A percentile compares a stretch with the other conserved stretches of the same genome.
These are phyloP conservation scores for Cymbidium sinense DNA, from an alignment of 106 monocot species.

Conservation along the genomic window DNA sequence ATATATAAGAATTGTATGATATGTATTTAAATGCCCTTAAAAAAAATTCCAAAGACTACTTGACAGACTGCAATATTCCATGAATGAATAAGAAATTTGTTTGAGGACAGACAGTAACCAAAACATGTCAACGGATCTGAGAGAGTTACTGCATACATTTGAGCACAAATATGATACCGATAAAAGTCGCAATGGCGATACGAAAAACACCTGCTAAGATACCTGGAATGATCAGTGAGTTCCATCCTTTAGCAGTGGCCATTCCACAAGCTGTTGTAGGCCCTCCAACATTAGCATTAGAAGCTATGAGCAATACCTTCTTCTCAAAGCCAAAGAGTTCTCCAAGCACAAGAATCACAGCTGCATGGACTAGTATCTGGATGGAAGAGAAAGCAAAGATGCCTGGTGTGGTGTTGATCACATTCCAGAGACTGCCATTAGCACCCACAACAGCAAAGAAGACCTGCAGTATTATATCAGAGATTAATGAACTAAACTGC, in stretches of 20 bases:
- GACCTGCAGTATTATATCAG: constrained; percentile 32
- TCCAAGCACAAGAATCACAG: constrained; percentile 54
- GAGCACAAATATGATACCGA: constrained; percentile 59
- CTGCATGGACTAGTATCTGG: constrained; percentile 61
- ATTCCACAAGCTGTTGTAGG: constrained; percentile 92
- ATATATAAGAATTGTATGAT: too few species aligned
- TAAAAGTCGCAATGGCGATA: constrained; percentile 75
- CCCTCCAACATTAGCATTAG: constrained; percentile 86
- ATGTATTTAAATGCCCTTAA: too few species aligned
- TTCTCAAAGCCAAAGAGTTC: constrained; percentile 52
- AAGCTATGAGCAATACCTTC: constrained; percentile 66
- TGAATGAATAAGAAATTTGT: too few species aligned
- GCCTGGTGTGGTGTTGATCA: constrained; percentile 63
- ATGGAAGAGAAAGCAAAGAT: constrained; percentile 63
- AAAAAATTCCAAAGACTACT: too few species aligned
- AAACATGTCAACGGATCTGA: background rate
- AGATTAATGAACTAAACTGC: background rate
- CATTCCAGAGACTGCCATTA: constrained; percentile 73
- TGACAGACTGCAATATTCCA: too few species aligned
- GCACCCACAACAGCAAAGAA: constrained; percentile 89
- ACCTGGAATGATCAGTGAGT: constrained; percentile 65
- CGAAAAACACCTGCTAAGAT: constrained; percentile 84
- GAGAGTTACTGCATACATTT: constrained; percentile 25
- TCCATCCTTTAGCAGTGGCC: constrained; percentile 89
- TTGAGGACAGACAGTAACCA: too few species aligned